Percentiles rank a stretch among this genome's conserved stretches.
phyloP scores from a whole-genome alignment of 2,329 filamentous ascomycete species.

The Scytalidium sp. region DNA sequence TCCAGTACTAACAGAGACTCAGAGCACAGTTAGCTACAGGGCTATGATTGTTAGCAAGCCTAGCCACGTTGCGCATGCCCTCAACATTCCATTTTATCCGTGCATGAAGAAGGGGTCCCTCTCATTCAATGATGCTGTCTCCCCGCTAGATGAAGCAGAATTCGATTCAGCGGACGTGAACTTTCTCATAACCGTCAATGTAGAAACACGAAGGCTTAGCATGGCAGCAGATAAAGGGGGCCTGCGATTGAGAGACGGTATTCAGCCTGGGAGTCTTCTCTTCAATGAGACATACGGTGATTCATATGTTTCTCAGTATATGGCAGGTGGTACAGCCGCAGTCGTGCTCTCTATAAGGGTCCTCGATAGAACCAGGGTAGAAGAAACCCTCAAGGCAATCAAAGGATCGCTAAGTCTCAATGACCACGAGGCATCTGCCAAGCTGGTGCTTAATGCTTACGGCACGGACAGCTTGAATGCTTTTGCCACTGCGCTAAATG shows the following conservation, averaged over 20 bases:
- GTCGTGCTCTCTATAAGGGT: neutral
- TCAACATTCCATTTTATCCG: neutral
- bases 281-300: conserved; percentile 1
- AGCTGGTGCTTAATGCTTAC: neutral
- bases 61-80: neutral
- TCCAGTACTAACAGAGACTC: neutral
- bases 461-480: neutral
- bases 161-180: neutral
- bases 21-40: neutral
- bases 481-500: neutral
- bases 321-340: neutral
- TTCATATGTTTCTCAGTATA: conserved; percentile 1
- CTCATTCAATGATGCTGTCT: neutral
- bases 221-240: neutral
- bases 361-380: neutral
- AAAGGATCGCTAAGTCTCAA: neutral
- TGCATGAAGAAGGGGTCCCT: neutral
- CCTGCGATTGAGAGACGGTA: neutral
- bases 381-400: neutral
- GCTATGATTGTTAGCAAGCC: neutral
- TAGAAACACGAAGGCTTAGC: neutral
- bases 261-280: neutral
- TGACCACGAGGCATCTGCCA: neutral
- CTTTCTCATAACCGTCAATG: neutral
- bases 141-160: neutral